Evolutionary conservation across 768 basidiomycete genomes (phyloP), one percentile per base, ranked within the genome.

Genomic region (Hypsizygus marmoreus): DNA sequence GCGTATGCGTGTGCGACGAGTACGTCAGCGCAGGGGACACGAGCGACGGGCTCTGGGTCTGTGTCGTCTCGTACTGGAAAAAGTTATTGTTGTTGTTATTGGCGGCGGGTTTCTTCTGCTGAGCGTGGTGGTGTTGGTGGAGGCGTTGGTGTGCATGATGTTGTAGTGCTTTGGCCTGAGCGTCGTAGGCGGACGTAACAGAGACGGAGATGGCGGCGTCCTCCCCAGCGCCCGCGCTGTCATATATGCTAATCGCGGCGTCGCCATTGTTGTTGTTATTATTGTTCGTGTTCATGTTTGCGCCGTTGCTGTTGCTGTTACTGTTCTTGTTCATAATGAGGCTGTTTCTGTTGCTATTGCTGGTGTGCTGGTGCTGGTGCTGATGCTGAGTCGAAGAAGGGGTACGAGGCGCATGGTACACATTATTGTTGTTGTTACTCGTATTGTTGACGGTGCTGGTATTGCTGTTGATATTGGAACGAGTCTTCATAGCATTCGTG

Each of bases 11-110:
- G 13, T 72, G 79, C 31, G 72, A 81, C n/a, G 81, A 81, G 56
- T 82, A 87, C 12, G 82, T 86, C 47, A 87, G 71, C 6, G 84
- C 77, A 8, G 85, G 85, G 4, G 85, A 86, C 19, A 84, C 74
- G 42, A 83, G 67, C 30, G 76, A 69, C 1, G 84, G 47, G 6
- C 28, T 13, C 20, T 42, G 47, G 26, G 24, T 17, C 25, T 47
- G 39, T 3, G 17, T 11, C 37, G 12, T 33, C 33, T 51, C 50
- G 35, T 51, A 51, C 39, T 45, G 38, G 1, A 50, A 40, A 17
- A 26, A 22, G 31, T 22, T 44, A 11, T 26, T 26, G 26, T 29
- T 36, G 22, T 45, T n/a, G n/a, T n/a, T n/a, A n/a, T n/a, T n/a
- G 16, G n/a, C n/a, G n/a, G n/a, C n/a, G n/a, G n/a, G n/a, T 29